phyloP scores from a whole-genome alignment of 2,329 filamentous ascomycete species.

The Coleophoma cylindrospora region DNA sequence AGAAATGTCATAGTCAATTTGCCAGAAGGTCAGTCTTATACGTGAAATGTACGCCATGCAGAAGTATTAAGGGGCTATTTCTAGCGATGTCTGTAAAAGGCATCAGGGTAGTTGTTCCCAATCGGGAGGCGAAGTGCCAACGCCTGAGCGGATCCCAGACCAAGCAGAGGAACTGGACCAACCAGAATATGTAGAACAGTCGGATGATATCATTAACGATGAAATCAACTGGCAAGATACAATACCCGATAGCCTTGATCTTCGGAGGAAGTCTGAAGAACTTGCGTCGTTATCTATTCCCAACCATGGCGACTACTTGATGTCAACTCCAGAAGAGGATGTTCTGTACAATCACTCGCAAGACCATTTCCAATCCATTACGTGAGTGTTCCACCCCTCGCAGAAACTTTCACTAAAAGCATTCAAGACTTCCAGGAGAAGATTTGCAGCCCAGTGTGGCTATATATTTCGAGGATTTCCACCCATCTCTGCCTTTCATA shows the following conservation, averaged over 20 bases:
- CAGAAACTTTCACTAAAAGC: background rate
- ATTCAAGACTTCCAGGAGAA: background rate
- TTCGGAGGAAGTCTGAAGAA: background rate
- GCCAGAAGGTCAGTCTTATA: conserved; percentile 1
- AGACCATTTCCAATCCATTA: background rate
- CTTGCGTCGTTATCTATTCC: background rate
- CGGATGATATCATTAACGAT: background rate
- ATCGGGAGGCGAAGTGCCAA: background rate
- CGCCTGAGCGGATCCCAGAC: background rate
- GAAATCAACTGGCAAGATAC: background rate
- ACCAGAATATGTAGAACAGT: background rate
- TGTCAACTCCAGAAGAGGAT: background rate
- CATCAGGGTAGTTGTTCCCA: conserved; percentile 1
- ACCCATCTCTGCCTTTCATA: conserved; percentile 6
- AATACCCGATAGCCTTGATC: background rate
- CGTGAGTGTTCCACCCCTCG: background rate
- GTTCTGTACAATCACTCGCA: background rate
- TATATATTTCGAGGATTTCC: conserved; percentile 3
- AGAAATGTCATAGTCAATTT: conserved; percentile 4
- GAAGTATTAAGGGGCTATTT: background rate
- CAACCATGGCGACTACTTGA: background rate
- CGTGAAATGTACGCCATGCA: background rate
- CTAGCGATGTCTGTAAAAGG: conserved; percentile 6
- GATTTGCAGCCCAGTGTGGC: background rate
- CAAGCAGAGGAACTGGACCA: background rate